Conservation (phyloP, 164 flowering plant genomes). For the Cinnamomum micranthum region DNA sequence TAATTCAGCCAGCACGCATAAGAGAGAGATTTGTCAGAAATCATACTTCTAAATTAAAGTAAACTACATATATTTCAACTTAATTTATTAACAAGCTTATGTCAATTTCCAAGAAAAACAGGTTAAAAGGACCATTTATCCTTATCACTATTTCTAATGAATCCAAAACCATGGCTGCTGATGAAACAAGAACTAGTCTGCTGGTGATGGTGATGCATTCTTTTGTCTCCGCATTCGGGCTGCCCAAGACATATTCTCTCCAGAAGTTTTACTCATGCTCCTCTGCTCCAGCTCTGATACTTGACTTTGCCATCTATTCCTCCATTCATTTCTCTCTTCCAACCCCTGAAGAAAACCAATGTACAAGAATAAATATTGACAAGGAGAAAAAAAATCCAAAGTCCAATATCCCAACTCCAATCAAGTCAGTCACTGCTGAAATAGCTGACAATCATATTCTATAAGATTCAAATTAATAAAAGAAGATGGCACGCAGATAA, state of each 20-base stretch:
- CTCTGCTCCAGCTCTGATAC: constrained; percentile 71
- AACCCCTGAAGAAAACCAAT: constrained; percentile 29
- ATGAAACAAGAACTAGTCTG: too few species aligned
- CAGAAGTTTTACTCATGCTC: constrained; percentile 43
- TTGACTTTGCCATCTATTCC: constrained; percentile 59
- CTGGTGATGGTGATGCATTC: constrained; percentile 25
- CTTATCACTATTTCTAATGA: too few species aligned
- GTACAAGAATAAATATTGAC: not conserved
- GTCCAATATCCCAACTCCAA: not conserved
- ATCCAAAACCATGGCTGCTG: too few species aligned
- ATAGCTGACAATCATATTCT: not conserved
- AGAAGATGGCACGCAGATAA: not conserved
- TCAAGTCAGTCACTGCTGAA: not conserved
- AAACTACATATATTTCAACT: too few species aligned
- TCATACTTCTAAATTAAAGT: too few species aligned
- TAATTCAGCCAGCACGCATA: too few species aligned
- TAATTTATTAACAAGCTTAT: too few species aligned
- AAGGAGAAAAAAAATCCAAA: too few species aligned
- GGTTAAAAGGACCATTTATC: too few species aligned
- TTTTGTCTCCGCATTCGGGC: constrained; percentile 73
- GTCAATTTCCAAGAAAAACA: too few species aligned
- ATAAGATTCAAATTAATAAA: not conserved
- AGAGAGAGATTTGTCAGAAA: too few species aligned
- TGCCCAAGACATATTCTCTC: constrained; percentile 73
- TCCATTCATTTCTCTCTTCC: constrained; percentile 55